Conservation (phyloP, 129 eudicot genomes). For the Ambrosia trifida region DNA sequence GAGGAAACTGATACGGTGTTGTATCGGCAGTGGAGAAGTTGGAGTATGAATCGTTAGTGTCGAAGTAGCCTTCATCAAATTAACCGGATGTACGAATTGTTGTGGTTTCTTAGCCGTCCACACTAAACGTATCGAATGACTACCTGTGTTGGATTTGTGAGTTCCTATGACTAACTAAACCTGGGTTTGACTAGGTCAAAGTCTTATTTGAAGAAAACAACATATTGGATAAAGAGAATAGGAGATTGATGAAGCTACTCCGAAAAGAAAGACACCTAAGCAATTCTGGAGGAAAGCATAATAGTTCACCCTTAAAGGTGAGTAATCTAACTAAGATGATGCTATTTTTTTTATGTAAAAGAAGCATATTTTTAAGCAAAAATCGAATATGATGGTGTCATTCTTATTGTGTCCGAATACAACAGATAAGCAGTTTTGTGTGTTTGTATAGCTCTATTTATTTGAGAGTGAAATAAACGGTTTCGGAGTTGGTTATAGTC, state of each 20-base stretch:
- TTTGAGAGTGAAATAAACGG: not conserved
- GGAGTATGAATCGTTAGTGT: slow-evolving; percentile 41
- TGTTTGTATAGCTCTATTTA: too few species aligned
- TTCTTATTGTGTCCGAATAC: not conserved
- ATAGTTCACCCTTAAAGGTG: slow-evolving; percentile 75
- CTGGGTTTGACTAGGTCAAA: slow-evolving; percentile 52
- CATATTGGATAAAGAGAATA: slow-evolving; percentile 57
- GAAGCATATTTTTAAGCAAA: slow-evolving; percentile 1
- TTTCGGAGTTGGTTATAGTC: too few species aligned
- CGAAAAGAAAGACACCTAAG: slow-evolving; percentile 44
- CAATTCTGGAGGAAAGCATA: slow-evolving; percentile 63
- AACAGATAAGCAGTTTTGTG: not conserved
- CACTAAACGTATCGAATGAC: slow-evolving; percentile 68
- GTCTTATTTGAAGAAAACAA: slow-evolving; percentile 62
- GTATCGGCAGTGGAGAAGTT: slow-evolving; percentile 53
- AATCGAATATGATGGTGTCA: not conserved
- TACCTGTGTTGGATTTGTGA: not conserved
- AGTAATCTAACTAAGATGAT: slow-evolving; percentile 17
- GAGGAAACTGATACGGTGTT: slow-evolving; percentile 31
- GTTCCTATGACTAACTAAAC: slow-evolving; percentile 17
- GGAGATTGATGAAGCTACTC: slow-evolving; percentile 55
- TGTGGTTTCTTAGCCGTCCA: slow-evolving; percentile 61
- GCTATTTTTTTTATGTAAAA: not conserved
- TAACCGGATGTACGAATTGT: slow-evolving; percentile 39
- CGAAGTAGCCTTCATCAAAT: slow-evolving; percentile 54